Evolutionary conservation across 2,329 filamentous ascomycete genomes (phyloP).

Genomic region (Penicillium paneum): DNA sequence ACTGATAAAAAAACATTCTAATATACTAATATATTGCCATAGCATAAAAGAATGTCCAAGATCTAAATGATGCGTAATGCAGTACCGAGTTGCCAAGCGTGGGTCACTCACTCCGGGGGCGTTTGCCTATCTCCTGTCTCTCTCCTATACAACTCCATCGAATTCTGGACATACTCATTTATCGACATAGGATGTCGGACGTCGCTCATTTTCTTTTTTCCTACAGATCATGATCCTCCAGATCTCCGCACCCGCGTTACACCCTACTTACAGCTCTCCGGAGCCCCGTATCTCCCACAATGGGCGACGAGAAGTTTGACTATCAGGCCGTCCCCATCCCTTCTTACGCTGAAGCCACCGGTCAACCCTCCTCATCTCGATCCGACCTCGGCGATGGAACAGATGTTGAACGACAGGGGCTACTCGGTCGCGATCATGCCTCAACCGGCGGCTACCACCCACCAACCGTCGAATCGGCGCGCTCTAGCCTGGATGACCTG

Average conservation of each 20-base stretch:
- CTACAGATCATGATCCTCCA: conserved; percentile 41
- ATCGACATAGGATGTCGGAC: conserved; percentile 29
- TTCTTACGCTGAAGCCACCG: conserved; percentile 72
- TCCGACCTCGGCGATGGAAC: conserved; percentile 44
- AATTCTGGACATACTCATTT: neutral
- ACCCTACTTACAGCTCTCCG: conserved; percentile 32
- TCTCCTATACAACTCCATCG: conserved; percentile 10
- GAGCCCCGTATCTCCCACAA: conserved; percentile 31
- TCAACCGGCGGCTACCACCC: conserved; percentile 63
- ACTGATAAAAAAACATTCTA: neutral
- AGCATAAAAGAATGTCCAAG: neutral
- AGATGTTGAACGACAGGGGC: conserved; percentile 36
- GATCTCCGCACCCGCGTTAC: conserved; percentile 28
- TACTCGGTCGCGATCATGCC: conserved; percentile 38
- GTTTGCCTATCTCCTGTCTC: conserved; percentile 7
- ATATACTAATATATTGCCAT: neutral
- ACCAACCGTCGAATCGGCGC: conserved; percentile 79
- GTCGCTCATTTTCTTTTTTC: conserved; percentile 29
- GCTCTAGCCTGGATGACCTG: conserved; percentile 57
- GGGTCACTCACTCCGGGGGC: conserved; percentile 8
- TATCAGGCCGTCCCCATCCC: conserved; percentile 70
- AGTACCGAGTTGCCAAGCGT: conserved; percentile 8
- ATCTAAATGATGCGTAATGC: conserved; percentile 8
- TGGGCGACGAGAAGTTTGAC: conserved; percentile 54
- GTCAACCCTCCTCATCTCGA: conserved; percentile 23